Conservation (phyloP, 164 flowering plant species). For the Berberis thunbergii region DNA sequence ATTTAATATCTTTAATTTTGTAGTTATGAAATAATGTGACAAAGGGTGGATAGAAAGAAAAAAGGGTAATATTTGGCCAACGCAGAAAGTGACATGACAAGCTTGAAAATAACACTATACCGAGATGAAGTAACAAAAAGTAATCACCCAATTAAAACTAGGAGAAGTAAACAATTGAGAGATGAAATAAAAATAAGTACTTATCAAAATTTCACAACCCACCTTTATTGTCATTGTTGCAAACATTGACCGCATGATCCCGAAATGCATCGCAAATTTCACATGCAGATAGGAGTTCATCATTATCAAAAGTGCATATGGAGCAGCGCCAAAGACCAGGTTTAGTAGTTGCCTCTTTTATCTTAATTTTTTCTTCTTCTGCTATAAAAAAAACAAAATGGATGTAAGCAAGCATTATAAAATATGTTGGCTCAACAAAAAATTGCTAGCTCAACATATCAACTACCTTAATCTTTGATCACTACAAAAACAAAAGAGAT, state of each 20-base stretch:
- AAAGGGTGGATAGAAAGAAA: too few relatives aligned
- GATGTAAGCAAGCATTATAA: not conserved
- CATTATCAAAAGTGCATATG: constrained; percentile 90
- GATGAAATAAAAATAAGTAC: constrained; percentile 3
- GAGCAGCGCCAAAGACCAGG: constrained; percentile 68
- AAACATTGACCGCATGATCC: constrained; percentile 27
- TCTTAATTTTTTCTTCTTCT: constrained; percentile 25
- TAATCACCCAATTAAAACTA: too few relatives aligned
- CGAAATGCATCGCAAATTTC: constrained; percentile 93
- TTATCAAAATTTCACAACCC: constrained; percentile 29
- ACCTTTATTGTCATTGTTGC: constrained; percentile 19
- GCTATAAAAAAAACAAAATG: constrained; percentile 7
- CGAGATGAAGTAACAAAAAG: too few relatives aligned
- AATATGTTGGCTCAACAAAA: not conserved
- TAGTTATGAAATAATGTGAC: too few relatives aligned
- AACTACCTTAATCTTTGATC: too few relatives aligned
- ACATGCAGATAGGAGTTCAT: constrained; percentile 51
- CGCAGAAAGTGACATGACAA: too few relatives aligned
- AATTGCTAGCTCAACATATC: not conserved
- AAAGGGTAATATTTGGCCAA: too few relatives aligned
- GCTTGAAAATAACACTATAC: too few relatives aligned
- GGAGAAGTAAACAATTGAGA: too few relatives aligned
- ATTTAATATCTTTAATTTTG: too few relatives aligned
- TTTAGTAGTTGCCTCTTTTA: constrained; percentile 16
- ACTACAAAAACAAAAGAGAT: not conserved